Evolutionary conservation across 768 basidiomycete species (phyloP), one percentile per base, ranked within the genome.

Genomic region (Pleurotus platypus): DNA sequence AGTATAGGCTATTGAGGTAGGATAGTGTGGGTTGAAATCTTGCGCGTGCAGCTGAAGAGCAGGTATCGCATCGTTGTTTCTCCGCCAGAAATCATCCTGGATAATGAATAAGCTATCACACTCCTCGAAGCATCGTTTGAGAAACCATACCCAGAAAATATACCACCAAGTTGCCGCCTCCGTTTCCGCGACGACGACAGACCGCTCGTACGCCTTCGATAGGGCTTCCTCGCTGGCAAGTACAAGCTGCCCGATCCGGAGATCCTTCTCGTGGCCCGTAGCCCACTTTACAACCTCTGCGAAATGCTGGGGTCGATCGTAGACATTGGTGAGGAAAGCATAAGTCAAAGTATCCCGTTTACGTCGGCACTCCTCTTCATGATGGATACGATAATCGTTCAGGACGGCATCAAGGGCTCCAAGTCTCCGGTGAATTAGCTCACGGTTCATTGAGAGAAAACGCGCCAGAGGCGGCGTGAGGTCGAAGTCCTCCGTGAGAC

Each of bases 71-170:
- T 79, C 76, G 62, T 81, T 67, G 64, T 91, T 90, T 55, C 87
- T 74, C 59, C 87, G 74, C 87, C 87, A 91, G 5, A 89, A 65
- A 65, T 90, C 89, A 64, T 91, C 89, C 88, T 88, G 30, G 57
- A 16, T 38, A 18, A 50, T n/a, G 7, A 53, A 16, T 18, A 40
- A 50, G 13, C 7, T 38, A 27, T 38, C 42, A 24, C 15, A 24
- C 15, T 15, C 16, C 27, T 61, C 27, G 60, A 59, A 27, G 53
- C 55, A 46, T 6, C 11, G 26, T 6, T 45, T 0, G 18, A 45
- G 13, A 43, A 9, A 5, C 65, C 80, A 62, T 49, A 89, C 89
- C 86, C 87, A 91, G 61, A 89, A 83, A 11, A 90, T 75, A 62
- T 86, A 90, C 90, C 90, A 92, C 85, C 88, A 90, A 2, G 82